phyloP scores from a whole-genome alignment of 768 basidiomycete species.

The Lactarius pseudohatsudake region DNA sequence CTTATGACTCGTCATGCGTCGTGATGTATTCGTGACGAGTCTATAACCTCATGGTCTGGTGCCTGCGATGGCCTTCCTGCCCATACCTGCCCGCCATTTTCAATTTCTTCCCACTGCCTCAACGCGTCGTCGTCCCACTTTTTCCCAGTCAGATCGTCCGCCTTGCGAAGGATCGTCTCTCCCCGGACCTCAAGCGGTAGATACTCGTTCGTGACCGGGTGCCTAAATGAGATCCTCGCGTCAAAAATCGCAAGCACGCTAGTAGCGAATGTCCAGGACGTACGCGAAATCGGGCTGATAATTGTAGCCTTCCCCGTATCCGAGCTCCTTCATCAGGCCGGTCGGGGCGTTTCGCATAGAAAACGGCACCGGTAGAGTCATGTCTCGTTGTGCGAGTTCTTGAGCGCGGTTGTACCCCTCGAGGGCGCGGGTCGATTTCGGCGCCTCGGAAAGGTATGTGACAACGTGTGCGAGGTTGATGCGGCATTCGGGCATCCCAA shows the following conservation, averaged over 20 bases:
- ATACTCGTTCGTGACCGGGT: conserved; percentile 55
- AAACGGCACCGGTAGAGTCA: conserved; percentile 63
- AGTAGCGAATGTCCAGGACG: conserved; percentile 21
- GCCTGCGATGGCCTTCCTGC: conserved; percentile 31
- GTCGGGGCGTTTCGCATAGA: conserved; percentile 82
- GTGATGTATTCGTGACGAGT: neutral
- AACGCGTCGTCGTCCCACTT: conserved; percentile 50
- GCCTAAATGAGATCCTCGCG: conserved; percentile 34
- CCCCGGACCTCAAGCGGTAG: conserved; percentile 46
- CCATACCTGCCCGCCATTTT: conserved; percentile 43
- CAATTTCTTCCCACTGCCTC: conserved; percentile 46
- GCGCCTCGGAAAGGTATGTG: conserved; percentile 75
- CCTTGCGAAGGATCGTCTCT: conserved; percentile 40
- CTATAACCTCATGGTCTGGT: conserved; percentile 4
- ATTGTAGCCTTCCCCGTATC: conserved; percentile 50
- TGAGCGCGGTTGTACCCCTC: conserved; percentile 72
- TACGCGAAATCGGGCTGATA: conserved; percentile 51
- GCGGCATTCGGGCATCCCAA: conserved; percentile 82
- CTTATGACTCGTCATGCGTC: neutral
- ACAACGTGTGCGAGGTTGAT: conserved; percentile 80
- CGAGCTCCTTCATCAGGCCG: conserved; percentile 52
- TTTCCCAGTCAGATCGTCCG: conserved; percentile 42
- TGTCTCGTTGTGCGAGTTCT: conserved; percentile 53
- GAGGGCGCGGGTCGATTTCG: conserved; percentile 78
- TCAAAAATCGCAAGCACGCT: neutral